Conservation (phyloP, 176 grass and related monocot species). For the Neostapfia colusana region DNA sequence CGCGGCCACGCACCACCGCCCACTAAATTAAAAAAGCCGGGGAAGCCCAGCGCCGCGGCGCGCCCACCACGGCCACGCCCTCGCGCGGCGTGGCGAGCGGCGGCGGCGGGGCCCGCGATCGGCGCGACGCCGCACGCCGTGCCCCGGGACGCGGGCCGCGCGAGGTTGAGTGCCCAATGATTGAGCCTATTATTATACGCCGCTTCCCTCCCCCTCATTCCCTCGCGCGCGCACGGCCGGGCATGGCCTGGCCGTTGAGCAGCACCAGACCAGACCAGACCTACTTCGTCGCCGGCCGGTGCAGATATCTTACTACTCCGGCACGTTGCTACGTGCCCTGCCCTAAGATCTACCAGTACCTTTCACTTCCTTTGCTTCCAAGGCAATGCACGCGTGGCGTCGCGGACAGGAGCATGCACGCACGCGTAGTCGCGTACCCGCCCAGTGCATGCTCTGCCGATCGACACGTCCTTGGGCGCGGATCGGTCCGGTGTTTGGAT, state of each 20-base stretch:
- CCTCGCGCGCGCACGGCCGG: background rate
- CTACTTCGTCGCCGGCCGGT: no score
- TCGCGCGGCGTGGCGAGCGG: background rate
- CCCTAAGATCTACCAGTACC: no score
- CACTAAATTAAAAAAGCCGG: background rate
- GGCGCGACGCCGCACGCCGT: slow-evolving; percentile 38
- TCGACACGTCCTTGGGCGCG: background rate
- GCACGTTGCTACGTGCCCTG: background rate
- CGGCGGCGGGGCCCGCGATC: background rate
- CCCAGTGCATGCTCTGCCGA: background rate
- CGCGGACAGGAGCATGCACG: slow-evolving; percentile 25
- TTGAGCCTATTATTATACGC: slow-evolving; percentile 33
- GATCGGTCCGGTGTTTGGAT: background rate
- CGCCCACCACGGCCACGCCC: background rate
- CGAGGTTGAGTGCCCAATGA: slow-evolving; percentile 51
- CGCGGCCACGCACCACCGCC: slow-evolving; percentile 3
- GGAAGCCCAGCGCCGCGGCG: background rate
- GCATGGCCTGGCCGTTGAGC: no score
- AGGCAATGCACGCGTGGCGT: slow-evolving; percentile 40
- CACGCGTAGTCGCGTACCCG: background rate
- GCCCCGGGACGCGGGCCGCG: slow-evolving; percentile 21
- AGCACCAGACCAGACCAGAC: no score
- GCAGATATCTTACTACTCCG: background rate
- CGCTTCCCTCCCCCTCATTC: no score
- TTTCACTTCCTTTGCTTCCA: slow-evolving; percentile 29